Conservation (phyloP, 768 basidiomycete genomes). For the Boletales sp. region DNA sequence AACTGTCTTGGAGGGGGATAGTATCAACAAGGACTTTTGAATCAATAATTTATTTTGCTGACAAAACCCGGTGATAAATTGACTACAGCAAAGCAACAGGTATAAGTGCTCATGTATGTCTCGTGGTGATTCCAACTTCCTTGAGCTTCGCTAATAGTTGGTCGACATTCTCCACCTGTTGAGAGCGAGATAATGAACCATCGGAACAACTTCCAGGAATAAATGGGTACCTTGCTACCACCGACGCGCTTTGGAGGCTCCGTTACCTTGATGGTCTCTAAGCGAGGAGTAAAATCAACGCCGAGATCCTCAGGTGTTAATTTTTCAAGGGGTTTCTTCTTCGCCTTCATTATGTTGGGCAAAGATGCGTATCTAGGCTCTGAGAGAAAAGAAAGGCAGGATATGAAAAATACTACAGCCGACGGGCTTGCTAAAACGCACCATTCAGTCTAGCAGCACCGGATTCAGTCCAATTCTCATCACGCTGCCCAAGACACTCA, state of each 20-base stretch:
- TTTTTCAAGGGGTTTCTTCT: slow-evolving; percentile 95
- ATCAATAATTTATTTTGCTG: slow-evolving; percentile 14
- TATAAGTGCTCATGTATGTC: slow-evolving; percentile 19
- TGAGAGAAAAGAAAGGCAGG: slow-evolving; percentile 25
- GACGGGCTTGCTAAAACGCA: slow-evolving; percentile 25
- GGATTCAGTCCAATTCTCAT: background rate
- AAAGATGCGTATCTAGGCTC: slow-evolving; percentile 98
- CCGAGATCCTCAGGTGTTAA: slow-evolving; percentile 74
- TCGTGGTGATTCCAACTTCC: slow-evolving; percentile 63
- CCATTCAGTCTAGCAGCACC: slow-evolving; percentile 61
- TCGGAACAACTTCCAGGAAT: background rate
- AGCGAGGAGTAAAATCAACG: slow-evolving; percentile 75
- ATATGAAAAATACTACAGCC: background rate
- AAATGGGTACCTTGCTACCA: slow-evolving; percentile 72
- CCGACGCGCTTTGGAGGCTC: slow-evolving; percentile 91
- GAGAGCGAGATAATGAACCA: background rate
- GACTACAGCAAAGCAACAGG: background rate
- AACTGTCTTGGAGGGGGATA: slow-evolving; percentile 14
- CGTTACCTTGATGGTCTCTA: slow-evolving; percentile 83
- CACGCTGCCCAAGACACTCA: slow-evolving; percentile 35
- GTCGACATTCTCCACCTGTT: slow-evolving; percentile 77
- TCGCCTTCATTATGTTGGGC: slow-evolving; percentile 99
- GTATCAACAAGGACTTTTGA: slow-evolving; percentile 11
- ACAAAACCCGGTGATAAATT: background rate
- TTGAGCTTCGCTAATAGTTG: slow-evolving; percentile 87